Conservation (phyloP, 1,284 basidiomycete species). For the Schizophyllum amplum region DNA sequence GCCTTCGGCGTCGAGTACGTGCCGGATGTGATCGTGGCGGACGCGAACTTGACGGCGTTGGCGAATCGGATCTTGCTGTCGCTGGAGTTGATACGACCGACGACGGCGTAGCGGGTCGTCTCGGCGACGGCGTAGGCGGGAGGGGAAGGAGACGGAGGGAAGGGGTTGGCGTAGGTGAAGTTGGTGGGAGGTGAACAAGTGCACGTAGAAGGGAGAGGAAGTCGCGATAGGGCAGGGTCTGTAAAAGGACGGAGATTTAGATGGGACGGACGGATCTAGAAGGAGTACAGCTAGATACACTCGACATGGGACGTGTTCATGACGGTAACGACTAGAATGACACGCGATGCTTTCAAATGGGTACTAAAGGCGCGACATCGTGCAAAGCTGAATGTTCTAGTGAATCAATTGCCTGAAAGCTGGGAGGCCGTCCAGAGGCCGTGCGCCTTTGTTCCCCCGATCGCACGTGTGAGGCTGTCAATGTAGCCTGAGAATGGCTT, state of each 20-base stretch:
- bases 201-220: neutral
- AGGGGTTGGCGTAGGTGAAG: neutral
- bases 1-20: constrained; percentile 85
- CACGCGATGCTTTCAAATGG: neutral
- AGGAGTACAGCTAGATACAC: too few species aligned
- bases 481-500: too few species aligned
- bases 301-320: neutral
- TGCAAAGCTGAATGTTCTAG: too few species aligned
- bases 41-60: constrained; percentile 82
- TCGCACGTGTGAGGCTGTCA: too few species aligned
- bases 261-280: neutral
- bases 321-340: neutral
- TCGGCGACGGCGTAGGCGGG: neutral
- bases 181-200: neutral
- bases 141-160: neutral
- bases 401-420: too few species aligned
- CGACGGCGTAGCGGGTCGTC: neutral
- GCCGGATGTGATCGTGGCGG: constrained; percentile 85
- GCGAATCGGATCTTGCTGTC: constrained; percentile 81
- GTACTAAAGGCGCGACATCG: too few species aligned
- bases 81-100: constrained; percentile 48
- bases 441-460: too few species aligned
- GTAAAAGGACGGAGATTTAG: neutral
- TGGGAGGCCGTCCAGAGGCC: too few species aligned
- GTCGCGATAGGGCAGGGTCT: neutral